phyloP scores from a whole-genome alignment of 2,329 filamentous ascomycete genomes.

The Colletotrichum liaoningense region DNA sequence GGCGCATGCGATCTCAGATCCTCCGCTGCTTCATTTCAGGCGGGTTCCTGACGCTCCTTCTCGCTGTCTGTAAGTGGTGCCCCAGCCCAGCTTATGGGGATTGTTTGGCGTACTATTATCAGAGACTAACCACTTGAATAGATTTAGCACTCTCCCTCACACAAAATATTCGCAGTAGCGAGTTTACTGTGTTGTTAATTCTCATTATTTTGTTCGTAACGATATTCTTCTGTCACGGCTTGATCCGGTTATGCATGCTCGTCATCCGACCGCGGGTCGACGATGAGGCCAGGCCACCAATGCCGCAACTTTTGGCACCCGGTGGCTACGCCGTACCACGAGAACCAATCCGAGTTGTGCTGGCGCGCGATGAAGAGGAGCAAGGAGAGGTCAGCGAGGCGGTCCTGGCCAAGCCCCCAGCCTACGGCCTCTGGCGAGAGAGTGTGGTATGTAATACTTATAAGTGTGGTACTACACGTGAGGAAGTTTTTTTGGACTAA shows the following conservation, averaged over 20 bases:
- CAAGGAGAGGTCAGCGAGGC: slow-evolving; percentile 58
- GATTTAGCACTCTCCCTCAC: slow-evolving; percentile 80
- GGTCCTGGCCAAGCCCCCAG: slow-evolving; percentile 76
- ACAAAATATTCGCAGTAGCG: slow-evolving; percentile 70
- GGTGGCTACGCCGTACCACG: slow-evolving; percentile 77
- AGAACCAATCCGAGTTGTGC: slow-evolving; percentile 80
- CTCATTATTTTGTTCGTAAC: slow-evolving; percentile 79
- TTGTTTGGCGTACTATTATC: background rate
- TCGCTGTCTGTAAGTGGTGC: slow-evolving; percentile 72
- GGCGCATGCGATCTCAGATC: slow-evolving; percentile 64
- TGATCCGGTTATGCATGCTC: slow-evolving; percentile 79
- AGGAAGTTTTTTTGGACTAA: background rate
- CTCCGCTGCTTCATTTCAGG: slow-evolving; percentile 75
- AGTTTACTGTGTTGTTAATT: slow-evolving; percentile 84
- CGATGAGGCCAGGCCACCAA: slow-evolving; percentile 36
- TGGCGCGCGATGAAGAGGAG: slow-evolving; percentile 80
- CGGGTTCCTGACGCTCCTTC: slow-evolving; percentile 66
- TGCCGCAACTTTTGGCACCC: slow-evolving; percentile 61
- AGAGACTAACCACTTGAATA: slow-evolving; percentile 47
- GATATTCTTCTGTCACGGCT: slow-evolving; percentile 83
- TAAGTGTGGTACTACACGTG: background rate
- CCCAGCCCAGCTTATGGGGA: background rate
- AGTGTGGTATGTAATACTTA: slow-evolving; percentile 72
- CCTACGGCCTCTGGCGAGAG: slow-evolving; percentile 86
- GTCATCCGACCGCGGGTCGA: slow-evolving; percentile 59